Evolutionary conservation across 1,284 basidiomycete genomes (phyloP).

Genomic region (Cryptococcus sp.): DNA sequence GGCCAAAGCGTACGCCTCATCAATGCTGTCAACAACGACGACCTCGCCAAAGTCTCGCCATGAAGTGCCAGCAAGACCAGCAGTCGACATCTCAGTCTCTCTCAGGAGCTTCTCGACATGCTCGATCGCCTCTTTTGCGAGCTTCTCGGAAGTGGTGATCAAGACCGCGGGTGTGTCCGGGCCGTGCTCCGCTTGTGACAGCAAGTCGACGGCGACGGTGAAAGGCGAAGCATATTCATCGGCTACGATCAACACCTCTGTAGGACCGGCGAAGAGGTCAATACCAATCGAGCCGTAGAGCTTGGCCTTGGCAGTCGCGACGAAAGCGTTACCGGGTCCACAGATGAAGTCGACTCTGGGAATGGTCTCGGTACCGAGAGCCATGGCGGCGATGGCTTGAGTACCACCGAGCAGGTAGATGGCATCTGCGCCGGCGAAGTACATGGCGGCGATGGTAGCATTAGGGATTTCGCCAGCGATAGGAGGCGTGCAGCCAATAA

Average conservation of each 20-base stretch:
- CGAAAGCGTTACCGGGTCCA: conserved; percentile 54
- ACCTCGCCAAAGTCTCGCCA: conserved; percentile 38
- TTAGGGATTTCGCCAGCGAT: conserved; percentile 15
- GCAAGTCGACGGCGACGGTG: conserved; percentile 51
- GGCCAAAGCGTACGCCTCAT: conserved; percentile 43
- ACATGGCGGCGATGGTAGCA: conserved; percentile 26
- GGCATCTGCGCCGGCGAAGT: conserved; percentile 27
- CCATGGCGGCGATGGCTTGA: conserved; percentile 52
- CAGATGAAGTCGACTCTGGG: conserved; percentile 53
- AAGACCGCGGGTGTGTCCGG: conserved; percentile 53
- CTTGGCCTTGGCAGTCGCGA: conserved; percentile 43
- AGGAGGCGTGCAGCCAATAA: conserved; percentile 52
- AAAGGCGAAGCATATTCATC: conserved; percentile 42
- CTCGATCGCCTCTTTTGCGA: conserved; percentile 18
- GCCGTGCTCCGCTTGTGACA: conserved; percentile 53
- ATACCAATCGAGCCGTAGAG: conserved; percentile 48
- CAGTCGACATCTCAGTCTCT: conserved; percentile 60
- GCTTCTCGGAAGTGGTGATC: conserved; percentile 32
- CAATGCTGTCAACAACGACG: conserved; percentile 38
- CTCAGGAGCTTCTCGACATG: conserved; percentile 19
- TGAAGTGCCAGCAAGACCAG: conserved; percentile 58
- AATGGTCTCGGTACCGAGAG: conserved; percentile 49
- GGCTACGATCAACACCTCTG: conserved; percentile 44
- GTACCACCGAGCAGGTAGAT: conserved; percentile 45
- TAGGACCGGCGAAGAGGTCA: conserved; percentile 54